Base-by-base conservation (phyloP, 805 yeast species). In the Pichia gijzeniarum region DNA sequence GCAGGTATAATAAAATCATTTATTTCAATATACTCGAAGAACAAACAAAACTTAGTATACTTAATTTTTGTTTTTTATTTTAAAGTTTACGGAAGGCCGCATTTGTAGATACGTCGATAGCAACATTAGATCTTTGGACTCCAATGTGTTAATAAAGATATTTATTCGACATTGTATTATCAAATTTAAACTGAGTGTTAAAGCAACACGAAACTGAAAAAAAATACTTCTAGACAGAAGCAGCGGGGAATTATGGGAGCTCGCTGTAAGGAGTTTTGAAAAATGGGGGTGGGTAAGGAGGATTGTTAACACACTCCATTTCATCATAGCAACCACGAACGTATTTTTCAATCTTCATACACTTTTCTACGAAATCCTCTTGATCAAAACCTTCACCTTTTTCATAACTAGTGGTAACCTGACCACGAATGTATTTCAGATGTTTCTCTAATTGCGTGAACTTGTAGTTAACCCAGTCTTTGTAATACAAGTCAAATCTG, bases 381-480 rank as follows among this genome's bases (percentile, higher is more conserved):
- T 65, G 70, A 47, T 61, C 58, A 43, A 65, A 65, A 3, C 48
- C 53, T 20, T 53, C 55, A 21, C 62, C 61, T 2, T 35, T 43
- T 34, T 48, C 30, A 32, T 36, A 57, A 16, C 49, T 40, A 5
- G 53, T 48, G 47, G 45, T 45, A 27, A 52, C 50, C 44, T 48
- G 35, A 38, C 55, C 43, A 38, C 59, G 50, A 21, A 57, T 44
- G 16, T 48, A 46, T 14, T 48, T 43, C n/a, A 64, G 39, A 45
- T 53, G 57, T n/a, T 53, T 51, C 41, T 62, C 64, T 13, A 65
- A 48, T 45, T 59, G 57, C 10, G 49, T 41, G 38, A 63, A 61
- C 44, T 65, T 52, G 42, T 59, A 64, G 5, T 63, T 65, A 40
- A 59, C 53, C 69, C 69, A 65, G 16, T 61, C 65, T 14, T 62